A percentile compares a stretch with the other conserved stretches of the same genome.
phyloP scores from a whole-genome alignment of 2,329 filamentous ascomycete species.

The Zymoseptoria brevis region DNA sequence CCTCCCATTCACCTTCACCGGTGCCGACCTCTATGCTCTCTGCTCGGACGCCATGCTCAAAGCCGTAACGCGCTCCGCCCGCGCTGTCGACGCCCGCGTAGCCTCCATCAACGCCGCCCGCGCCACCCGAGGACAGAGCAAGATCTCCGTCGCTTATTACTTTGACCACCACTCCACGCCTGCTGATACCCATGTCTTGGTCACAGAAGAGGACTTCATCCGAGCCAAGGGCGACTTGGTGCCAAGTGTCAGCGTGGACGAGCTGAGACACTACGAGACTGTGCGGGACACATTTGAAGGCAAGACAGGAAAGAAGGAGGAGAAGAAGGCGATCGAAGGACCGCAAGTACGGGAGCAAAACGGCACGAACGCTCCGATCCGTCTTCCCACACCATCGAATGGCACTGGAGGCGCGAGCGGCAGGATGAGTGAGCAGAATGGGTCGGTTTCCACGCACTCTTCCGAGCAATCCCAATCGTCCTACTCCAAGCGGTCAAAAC shows the following conservation, averaged over 20 bases:
- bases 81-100: slow-evolving; percentile 76
- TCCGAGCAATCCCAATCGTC: neutral
- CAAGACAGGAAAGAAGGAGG: slow-evolving; percentile 38
- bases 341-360: neutral
- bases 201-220: slow-evolving; percentile 81
- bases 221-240: slow-evolving; percentile 76
- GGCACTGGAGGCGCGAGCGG: neutral
- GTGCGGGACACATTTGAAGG: slow-evolving; percentile 80
- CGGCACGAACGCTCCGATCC: neutral
- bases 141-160: slow-evolving; percentile 80
- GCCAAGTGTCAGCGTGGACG: slow-evolving; percentile 87
- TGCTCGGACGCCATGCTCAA: slow-evolving; percentile 99
- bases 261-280: slow-evolving; percentile 81
- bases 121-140: slow-evolving; percentile 18
- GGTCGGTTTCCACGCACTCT: neutral
- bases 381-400: neutral
- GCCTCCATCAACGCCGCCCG: slow-evolving; percentile 52
- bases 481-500: neutral
- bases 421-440: neutral
- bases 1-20: slow-evolving; percentile 92
- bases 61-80: slow-evolving; percentile 85
- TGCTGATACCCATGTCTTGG: slow-evolving; percentile 78
- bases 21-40: slow-evolving; percentile 92
- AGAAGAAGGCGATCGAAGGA: slow-evolving; percentile 22
- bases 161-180: slow-evolving; percentile 85